A percentile compares a stretch with the other conserved stretches of the same genome.
Conservation (phyloP, 805 yeast species). For the Candida insectorum region DNA sequence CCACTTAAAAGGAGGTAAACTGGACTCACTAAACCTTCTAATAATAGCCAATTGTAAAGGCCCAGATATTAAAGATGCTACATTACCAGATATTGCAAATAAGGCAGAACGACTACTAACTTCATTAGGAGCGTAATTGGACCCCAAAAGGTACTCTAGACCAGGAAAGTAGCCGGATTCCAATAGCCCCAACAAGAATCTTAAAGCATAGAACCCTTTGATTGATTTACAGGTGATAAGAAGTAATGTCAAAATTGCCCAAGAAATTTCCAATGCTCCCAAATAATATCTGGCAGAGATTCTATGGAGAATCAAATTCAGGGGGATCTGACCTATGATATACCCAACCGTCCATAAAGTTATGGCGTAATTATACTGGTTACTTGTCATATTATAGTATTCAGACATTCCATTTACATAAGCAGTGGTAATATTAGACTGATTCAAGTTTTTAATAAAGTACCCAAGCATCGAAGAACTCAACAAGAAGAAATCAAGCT, state of each 20-base stretch:
- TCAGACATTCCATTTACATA: conserved; percentile 48
- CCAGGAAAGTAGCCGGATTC: conserved; percentile 57
- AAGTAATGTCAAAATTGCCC: conserved; percentile 27
- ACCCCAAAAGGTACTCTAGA: conserved; percentile 49
- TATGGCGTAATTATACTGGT: conserved; percentile 42
- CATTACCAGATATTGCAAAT: conserved; percentile 27
- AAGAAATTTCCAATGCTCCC: conserved; percentile 30
- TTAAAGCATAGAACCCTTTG: conserved; percentile 21
- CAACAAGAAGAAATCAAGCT: conserved; percentile 46
- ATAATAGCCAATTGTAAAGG: conserved; percentile 29
- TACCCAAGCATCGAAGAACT: conserved; percentile 54
- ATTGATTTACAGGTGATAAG: conserved; percentile 24
- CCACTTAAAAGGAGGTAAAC: conserved; percentile 30
- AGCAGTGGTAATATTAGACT: conserved; percentile 41
- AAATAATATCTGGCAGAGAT: conserved; percentile 34
- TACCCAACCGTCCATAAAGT: conserved; percentile 51
- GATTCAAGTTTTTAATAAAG: conserved; percentile 44
- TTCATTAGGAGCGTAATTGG: conserved; percentile 25
- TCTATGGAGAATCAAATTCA: conserved; percentile 34
- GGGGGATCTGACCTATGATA: conserved; percentile 49
- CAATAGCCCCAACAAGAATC: conserved; percentile 41
- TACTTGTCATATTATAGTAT: conserved; percentile 35
- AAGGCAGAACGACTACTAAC: conserved; percentile 26
- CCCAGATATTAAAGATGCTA: conserved; percentile 28
- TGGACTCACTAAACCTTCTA: conserved; percentile 18